Evolutionary conservation across 2,329 filamentous ascomycete genomes (phyloP).

Genomic region (Falciphora oryzae): DNA sequence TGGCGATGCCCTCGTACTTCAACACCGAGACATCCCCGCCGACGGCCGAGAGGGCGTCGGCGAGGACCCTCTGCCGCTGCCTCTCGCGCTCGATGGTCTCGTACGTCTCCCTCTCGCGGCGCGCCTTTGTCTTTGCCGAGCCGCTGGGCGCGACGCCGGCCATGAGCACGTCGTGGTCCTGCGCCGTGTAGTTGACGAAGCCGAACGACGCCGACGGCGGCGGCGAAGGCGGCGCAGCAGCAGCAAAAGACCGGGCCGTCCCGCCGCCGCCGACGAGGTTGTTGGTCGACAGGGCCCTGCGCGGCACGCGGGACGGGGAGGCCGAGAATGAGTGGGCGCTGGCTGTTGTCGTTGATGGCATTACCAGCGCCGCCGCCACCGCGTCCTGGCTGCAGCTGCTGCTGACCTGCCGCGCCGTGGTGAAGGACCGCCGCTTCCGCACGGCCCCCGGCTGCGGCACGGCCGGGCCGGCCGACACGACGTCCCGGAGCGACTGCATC

Average conservation of each 20-base stretch:
- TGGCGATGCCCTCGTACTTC: constrained; percentile 9
- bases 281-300: background rate
- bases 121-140: constrained; percentile 88
- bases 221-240: constrained; percentile 21
- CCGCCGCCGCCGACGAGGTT: background rate
- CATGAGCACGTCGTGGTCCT: constrained; percentile 72
- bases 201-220: constrained; percentile 32
- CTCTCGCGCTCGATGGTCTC: constrained; percentile 55
- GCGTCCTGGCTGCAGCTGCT: too few relatives aligned
- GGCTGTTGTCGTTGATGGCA: background rate
- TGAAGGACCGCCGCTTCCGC: background rate
- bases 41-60: constrained; percentile 63
- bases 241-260: background rate
- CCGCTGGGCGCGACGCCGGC: constrained; percentile 88
- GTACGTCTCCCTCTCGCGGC: constrained; percentile 78
- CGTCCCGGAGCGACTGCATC: constrained; percentile 19
- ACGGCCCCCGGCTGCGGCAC: background rate
- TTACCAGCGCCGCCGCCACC: background rate
- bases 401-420: too few relatives aligned
- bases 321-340: background rate
- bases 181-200: constrained; percentile 88
- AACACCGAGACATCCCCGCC: constrained; percentile 58
- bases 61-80: constrained; percentile 60
- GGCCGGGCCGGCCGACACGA: constrained; percentile 7
- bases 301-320: background rate